Evolutionary conservation across 179 eudicot genomes (phyloP).

Genomic region (Drosera spatulata): DNA sequence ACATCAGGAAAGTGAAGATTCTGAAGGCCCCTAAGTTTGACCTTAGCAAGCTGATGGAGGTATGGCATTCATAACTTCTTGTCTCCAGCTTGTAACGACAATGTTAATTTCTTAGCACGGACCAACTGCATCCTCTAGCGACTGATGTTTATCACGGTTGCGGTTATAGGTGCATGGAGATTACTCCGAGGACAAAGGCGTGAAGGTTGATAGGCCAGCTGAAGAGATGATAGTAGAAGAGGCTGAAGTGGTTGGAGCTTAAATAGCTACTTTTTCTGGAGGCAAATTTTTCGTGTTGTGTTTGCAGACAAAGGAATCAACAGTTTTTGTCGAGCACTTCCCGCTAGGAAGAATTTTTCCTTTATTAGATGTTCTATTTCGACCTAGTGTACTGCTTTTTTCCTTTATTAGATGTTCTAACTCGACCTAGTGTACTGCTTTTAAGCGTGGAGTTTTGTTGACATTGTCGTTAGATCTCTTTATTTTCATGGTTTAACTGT

Average conservation of each 20-base stretch:
- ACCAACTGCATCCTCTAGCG: not conserved
- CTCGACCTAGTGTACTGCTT: too few relatives aligned
- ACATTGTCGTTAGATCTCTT: too few relatives aligned
- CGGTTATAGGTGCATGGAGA: constrained; percentile 12
- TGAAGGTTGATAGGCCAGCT: constrained; percentile 12
- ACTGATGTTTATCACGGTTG: not conserved
- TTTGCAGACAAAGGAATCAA: too few relatives aligned
- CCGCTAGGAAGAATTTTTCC: too few relatives aligned
- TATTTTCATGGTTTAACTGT: too few relatives aligned
- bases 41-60: constrained; percentile 70
- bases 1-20: constrained; percentile 57
- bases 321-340: too few relatives aligned
- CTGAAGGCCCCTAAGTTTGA: constrained; percentile 67
- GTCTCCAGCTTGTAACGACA: too few relatives aligned
- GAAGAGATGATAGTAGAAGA: constrained; percentile 13
- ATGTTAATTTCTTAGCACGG: not conserved
- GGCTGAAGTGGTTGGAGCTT: constrained; percentile 12
- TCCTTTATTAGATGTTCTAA: too few relatives aligned
- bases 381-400: too few relatives aligned
- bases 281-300: too few relatives aligned
- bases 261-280: not conserved
- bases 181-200: constrained; percentile 12
- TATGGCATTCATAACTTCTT: not conserved
- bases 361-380: too few relatives aligned
- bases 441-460: too few relatives aligned